Conservation (phyloP, 176 grass and related monocot genomes). For the Carex myosuroides region DNA sequence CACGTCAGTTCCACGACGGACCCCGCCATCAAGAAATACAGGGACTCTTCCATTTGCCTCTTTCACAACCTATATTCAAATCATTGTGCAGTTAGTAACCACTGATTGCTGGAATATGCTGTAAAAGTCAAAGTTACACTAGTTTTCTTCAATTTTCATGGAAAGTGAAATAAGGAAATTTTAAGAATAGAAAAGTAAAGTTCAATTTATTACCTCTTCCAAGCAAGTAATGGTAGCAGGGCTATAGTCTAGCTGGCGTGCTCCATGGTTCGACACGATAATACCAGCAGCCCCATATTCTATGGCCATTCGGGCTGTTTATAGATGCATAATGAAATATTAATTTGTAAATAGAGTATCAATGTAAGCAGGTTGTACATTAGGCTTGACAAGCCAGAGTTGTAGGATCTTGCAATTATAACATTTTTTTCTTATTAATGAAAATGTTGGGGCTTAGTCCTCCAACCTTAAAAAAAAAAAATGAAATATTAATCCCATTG, state of each 20-base stretch:
- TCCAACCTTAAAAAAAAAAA: no score
- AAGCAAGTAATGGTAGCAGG: constrained; percentile 89
- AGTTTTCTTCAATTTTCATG: not conserved
- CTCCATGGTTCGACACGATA: constrained; percentile 92
- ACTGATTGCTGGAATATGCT: not conserved
- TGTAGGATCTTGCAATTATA: no score
- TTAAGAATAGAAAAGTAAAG: not conserved
- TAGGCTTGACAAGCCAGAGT: no score
- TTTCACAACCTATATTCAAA: constrained; percentile 59
- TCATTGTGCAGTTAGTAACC: not conserved
- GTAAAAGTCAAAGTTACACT: not conserved
- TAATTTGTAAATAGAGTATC: no score
- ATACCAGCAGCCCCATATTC: constrained; percentile 63
- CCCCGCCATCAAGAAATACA: constrained; percentile 83
- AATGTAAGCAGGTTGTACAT: no score
- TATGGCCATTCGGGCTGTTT: constrained; percentile 63
- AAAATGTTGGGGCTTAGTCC: no score
- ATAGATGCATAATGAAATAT: not conserved
- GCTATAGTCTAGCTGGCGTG: constrained; percentile 86
- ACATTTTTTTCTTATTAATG: no score
- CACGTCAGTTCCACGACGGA: constrained; percentile 87
- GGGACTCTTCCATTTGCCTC: constrained; percentile 57
- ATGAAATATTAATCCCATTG: not conserved
- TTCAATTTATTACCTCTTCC: constrained; percentile 52
- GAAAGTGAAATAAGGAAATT: not conserved